These are phyloP conservation scores for Emergomyces africanus DNA, from an alignment of 2,329 filamentous ascomycete genomes.

Conservation along the genomic window DNA sequence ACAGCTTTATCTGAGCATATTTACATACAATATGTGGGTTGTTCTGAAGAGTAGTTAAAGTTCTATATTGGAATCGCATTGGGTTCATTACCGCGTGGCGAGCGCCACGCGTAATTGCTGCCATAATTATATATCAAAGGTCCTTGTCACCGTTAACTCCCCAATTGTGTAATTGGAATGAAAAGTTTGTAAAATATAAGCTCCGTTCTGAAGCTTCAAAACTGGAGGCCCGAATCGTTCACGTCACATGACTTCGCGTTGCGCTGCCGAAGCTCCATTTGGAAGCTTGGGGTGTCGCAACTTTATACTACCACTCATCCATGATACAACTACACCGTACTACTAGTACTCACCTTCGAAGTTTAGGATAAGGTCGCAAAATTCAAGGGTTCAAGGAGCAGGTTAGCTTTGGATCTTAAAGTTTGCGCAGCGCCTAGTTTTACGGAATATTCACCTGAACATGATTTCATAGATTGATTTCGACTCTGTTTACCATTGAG, in stretches of 20 bases:
- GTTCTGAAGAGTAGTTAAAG: slow-evolving; percentile 25
- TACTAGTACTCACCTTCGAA: background rate
- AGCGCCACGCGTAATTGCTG: slow-evolving; percentile 12
- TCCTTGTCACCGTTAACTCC: background rate
- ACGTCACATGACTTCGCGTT: background rate
- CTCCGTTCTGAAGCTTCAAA: too few species aligned
- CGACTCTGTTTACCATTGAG: background rate
- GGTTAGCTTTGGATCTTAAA: background rate
- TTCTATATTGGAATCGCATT: slow-evolving; percentile 17
- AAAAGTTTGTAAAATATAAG: background rate
- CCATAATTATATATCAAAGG: slow-evolving; percentile 12
- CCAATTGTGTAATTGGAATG: background rate
- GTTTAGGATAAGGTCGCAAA: background rate
- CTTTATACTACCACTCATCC: too few species aligned
- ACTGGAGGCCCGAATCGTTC: too few species aligned
- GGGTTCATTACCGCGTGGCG: slow-evolving; percentile 13
- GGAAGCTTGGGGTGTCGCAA: background rate
- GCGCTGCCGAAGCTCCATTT: background rate
- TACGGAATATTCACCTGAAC: background rate
- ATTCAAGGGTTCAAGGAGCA: background rate
- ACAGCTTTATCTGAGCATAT: slow-evolving; percentile 7
- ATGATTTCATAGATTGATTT: background rate
- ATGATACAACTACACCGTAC: too few species aligned
- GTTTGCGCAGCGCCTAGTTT: background rate
- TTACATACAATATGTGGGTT: slow-evolving; percentile 30